These are phyloP conservation scores for Bathelium albidoporum DNA, from an alignment of 495 filamentous ascomycete genomes.

Conservation along the genomic window DNA sequence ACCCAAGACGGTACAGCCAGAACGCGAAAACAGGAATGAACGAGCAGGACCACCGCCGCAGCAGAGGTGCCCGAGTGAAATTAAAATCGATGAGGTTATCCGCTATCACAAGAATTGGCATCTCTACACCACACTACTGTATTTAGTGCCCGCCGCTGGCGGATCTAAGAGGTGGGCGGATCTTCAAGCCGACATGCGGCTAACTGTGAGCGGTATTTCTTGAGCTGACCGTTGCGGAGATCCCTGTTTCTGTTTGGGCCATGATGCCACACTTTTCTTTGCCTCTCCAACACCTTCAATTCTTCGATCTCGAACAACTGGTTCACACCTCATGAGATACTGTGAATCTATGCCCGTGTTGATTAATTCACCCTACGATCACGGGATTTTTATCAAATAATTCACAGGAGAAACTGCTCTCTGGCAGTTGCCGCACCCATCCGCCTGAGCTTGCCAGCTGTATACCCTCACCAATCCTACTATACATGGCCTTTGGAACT, in stretches of 20 bases:
- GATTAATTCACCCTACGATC: too few species aligned
- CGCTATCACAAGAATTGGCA: too few species aligned
- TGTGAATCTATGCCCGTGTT: too few species aligned
- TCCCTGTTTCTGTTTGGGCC: background rate
- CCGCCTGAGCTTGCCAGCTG: background rate
- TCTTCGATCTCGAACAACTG: background rate
- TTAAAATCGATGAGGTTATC: too few species aligned
- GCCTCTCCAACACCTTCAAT: background rate
- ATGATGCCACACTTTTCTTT: background rate
- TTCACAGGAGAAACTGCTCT: too few species aligned
- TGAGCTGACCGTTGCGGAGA: background rate
- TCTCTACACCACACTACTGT: background rate
- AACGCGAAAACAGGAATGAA: too few species aligned
- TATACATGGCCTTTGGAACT: too few species aligned
- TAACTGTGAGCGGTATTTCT: background rate
- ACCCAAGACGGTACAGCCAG: too few species aligned
- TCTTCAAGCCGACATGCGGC: background rate
- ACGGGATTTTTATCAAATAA: too few species aligned
- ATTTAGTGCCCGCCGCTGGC: background rate
- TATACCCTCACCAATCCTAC: too few species aligned
- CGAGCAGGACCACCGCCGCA: too few species aligned
- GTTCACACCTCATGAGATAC: background rate
- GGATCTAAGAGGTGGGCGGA: background rate
- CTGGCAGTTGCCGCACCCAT: background rate
- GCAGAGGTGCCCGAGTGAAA: too few species aligned